Percentiles rank a stretch among this genome's conserved stretches.
Evolutionary conservation across 352 stramenopile species (phyloP).

Genomic region (Globisporangium okanoganense): DNA sequence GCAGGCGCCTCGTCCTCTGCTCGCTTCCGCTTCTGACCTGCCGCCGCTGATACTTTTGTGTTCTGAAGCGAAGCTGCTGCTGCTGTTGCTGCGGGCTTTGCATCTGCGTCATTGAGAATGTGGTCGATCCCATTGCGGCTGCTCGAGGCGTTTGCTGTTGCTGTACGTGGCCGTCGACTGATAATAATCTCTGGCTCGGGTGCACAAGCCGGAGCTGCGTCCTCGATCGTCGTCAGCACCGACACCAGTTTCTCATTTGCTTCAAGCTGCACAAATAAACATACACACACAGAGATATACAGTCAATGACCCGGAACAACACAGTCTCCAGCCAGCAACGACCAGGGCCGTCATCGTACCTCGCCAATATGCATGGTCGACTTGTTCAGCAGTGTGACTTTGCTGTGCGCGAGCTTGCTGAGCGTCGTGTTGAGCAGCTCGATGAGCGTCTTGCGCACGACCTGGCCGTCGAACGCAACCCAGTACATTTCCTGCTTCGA

Average conservation of each 20-base stretch:
- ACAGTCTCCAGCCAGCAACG: background rate
- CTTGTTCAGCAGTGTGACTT: conserved; percentile 25
- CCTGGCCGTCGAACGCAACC: conserved; percentile 54
- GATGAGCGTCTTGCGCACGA: conserved; percentile 62
- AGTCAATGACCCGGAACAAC: background rate
- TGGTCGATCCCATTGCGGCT: conserved; percentile 7
- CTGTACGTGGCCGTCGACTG: background rate
- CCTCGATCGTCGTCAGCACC: conserved; percentile 9
- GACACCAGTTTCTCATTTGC: conserved; percentile 14
- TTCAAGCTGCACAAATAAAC: conserved; percentile 2
- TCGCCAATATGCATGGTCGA: conserved; percentile 19
- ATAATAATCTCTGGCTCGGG: background rate
- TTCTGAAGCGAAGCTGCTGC: background rate
- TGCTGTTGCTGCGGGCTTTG: background rate
- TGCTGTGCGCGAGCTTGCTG: conserved; percentile 32
- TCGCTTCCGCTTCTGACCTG: conserved; percentile 14
- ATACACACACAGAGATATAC: background rate
- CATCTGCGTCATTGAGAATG: conserved; percentile 12
- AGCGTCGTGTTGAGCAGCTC: conserved; percentile 42
- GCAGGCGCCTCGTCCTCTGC: conserved; percentile 3
- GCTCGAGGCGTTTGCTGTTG: background rate
- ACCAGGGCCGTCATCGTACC: background rate
- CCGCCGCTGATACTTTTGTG: background rate
- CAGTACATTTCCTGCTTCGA: conserved; percentile 53
- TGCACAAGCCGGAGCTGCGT: background rate